Percentiles rank a stretch among this genome's conserved stretches.
Conservation (phyloP, 2,329 filamentous ascomycete species). For the Colletotrichum chlorophyti region DNA sequence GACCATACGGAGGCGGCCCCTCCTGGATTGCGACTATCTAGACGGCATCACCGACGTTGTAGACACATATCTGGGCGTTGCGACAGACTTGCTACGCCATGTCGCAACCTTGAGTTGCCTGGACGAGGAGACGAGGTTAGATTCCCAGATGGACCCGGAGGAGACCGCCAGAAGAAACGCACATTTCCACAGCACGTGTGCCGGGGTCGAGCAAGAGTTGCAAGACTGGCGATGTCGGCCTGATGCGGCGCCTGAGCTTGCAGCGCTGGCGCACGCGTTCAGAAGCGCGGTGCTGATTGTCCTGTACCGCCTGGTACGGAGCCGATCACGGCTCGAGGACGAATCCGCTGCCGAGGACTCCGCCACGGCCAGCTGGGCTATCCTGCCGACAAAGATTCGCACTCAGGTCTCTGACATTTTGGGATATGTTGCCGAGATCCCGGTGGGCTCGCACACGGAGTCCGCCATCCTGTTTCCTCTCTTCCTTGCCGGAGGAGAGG, state of each 20-base stretch:
- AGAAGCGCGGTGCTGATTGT: constrained; percentile 14
- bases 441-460: constrained; percentile 19
- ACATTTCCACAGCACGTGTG: not conserved
- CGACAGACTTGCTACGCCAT: constrained; percentile 20
- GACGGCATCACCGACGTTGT: constrained; percentile 28
- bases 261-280: constrained; percentile 14
- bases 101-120: constrained; percentile 9
- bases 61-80: constrained; percentile 28
- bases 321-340: not conserved
- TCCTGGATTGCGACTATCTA: constrained; percentile 24
- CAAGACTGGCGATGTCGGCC: constrained; percentile 14
- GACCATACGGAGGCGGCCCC: constrained; percentile 15
- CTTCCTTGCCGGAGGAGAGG: constrained; percentile 26
- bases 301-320: constrained; percentile 11
- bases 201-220: constrained; percentile 12
- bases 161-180: not conserved
- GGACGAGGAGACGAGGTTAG: constrained; percentile 10
- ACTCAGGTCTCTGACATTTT: constrained; percentile 17
- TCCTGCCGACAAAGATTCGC: constrained; percentile 16
- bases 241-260: constrained; percentile 4
- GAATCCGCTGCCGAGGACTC: not conserved
- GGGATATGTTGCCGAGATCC: constrained; percentile 4
- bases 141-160: not conserved
- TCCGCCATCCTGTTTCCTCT: constrained; percentile 25
- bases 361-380: not conserved